Evolutionary conservation across 352 stramenopile species (phyloP), one percentile per base, ranked within the genome.

Genomic region (Globisporangium megalacanthum): DNA sequence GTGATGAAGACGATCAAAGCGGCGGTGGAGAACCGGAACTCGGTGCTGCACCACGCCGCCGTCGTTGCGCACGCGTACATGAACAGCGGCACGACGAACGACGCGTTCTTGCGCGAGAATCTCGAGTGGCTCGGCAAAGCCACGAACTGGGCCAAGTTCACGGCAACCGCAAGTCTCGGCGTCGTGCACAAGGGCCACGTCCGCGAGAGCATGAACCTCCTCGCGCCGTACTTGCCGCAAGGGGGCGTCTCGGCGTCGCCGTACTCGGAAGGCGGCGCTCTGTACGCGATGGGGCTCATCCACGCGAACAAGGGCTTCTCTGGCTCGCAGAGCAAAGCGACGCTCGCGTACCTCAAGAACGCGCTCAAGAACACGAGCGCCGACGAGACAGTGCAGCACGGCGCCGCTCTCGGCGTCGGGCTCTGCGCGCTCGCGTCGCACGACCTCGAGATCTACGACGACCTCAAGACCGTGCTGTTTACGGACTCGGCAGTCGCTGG

Each of bases 111-210:
- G 62, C 89, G 97, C 37, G 94, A 99, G 62, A 98, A 99, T 80
- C 83, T 99, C 14, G 97, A 99, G 60, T 99, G 97, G 97, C 92
- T 99, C 60, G 97, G 95, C 25, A 98, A 99, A 66, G 97, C 97
- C 9, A 97, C 87, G 53, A 99, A 99, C 80, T 99, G 97, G 97
- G 96, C 97, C 52, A 99, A 99, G 77, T 99, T 99, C 65, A 98
- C 94, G 7, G 96, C 97, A 20, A 99, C 96, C 6, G 96, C 96
- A 17, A 98, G 88, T 58, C 85, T 99, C n/a, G 97, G 97, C 57
- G 96, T 99, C 37, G 90, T 99, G 44, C 97, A 99, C 83, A 97
- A 97, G 56, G 96, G 95, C 44, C 97, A 99, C 65, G 88, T 98
- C 56, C 95, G 96, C 56, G 95, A 99, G 73, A 97, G 88, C 66